Conservation (phyloP, 2,329 filamentous ascomycete genomes). For the Exophiala phaeomuriformis region DNA sequence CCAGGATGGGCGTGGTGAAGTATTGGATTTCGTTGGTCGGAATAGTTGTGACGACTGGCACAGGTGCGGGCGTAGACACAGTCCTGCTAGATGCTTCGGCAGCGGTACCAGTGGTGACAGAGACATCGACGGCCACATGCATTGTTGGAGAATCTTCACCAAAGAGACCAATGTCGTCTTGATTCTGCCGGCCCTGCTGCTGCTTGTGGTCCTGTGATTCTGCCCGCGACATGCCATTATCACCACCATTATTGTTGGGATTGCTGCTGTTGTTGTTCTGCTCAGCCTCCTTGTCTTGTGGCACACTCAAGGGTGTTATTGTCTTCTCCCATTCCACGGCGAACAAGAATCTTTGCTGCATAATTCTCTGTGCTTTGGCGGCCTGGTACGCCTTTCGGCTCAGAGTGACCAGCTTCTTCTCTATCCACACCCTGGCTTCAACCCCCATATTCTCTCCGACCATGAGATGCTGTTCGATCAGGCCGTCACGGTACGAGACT, state of each 20-base stretch:
- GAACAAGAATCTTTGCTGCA: constrained; percentile 6
- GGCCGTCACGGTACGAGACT: constrained; percentile 2
- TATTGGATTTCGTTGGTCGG: constrained; percentile 8
- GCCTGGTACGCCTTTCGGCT: constrained; percentile 11
- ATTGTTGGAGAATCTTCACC: constrained; percentile 1
- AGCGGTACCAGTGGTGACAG: not conserved
- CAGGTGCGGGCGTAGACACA: not conserved
- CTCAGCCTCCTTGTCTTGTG: not conserved
- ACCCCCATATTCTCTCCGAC: constrained; percentile 11
- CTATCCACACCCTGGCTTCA: constrained; percentile 18
- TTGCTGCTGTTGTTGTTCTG: not conserved
- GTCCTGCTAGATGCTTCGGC: not conserved
- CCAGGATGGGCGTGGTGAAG: constrained; percentile 18
- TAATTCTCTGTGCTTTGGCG: constrained; percentile 10
- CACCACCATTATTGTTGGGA: too few species aligned
- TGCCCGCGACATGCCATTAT: too few species aligned
- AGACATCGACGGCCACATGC: too few species aligned
- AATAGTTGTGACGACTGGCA: not conserved
- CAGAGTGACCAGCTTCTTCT: constrained; percentile 14
- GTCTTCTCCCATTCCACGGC: constrained; percentile 23
- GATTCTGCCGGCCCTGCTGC: not conserved
- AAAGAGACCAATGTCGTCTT: constrained; percentile 8
- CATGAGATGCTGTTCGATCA: constrained; percentile 18
- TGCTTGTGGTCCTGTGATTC: not conserved
- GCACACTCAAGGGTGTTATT: not conserved